A percentile compares a stretch with the other conserved stretches of the same genome.
Conservation (phyloP, 2,329 filamentous ascomycete species). For the Chaetothyriales sp. region DNA sequence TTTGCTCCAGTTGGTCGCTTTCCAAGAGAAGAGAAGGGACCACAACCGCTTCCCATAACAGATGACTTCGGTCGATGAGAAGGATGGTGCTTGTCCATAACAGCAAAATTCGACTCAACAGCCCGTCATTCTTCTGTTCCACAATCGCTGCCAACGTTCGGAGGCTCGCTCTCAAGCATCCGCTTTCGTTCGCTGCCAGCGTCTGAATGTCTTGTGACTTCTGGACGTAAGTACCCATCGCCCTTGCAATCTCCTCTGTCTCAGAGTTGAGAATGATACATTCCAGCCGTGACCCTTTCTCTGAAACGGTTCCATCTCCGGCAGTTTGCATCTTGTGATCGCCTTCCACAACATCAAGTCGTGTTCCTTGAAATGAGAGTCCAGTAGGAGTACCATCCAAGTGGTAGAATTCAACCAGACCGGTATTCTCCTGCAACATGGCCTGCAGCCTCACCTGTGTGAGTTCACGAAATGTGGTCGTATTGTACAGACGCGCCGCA, state of each 20-base stretch:
- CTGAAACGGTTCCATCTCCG: background rate
- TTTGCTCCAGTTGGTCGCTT: no score
- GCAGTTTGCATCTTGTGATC: background rate
- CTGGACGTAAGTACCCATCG: background rate
- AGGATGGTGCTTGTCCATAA: conserved; percentile 43
- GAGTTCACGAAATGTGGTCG: conserved; percentile 37
- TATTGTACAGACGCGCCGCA: conserved; percentile 38
- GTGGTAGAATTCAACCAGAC: background rate
- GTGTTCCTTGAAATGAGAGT: background rate
- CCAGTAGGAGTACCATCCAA: background rate
- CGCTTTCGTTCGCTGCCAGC: conserved; percentile 23
- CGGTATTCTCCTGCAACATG: conserved; percentile 17
- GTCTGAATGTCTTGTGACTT: background rate
- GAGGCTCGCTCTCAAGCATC: conserved; percentile 27
- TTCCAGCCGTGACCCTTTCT: background rate
- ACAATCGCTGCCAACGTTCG: conserved; percentile 25
- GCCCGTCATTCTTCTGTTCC: conserved; percentile 25
- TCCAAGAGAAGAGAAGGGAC: background rate
- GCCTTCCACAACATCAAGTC: background rate
- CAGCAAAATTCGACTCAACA: conserved; percentile 18
- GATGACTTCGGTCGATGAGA: conserved; percentile 27
- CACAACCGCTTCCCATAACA: background rate
- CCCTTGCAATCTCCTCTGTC: background rate
- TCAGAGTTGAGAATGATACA: background rate
- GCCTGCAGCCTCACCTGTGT: conserved; percentile 34